Evolutionary conservation across 2,329 filamentous ascomycete genomes (phyloP), one percentile per base, ranked within the genome.

Genomic region (Colletotrichum graminicola): DNA sequence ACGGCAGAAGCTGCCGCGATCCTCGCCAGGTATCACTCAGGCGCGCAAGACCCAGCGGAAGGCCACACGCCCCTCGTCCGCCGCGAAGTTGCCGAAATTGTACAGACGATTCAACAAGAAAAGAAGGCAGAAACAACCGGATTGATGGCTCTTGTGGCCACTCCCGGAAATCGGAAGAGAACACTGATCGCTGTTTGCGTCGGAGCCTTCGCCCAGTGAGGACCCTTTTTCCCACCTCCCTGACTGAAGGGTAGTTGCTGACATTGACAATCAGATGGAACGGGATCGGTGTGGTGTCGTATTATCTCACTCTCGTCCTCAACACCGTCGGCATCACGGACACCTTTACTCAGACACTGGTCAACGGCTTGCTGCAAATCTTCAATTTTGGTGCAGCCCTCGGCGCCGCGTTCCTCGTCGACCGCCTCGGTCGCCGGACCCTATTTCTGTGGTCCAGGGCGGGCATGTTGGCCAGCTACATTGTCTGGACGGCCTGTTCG

Each of bases 11-110:
- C 88, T 5, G 77, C 83, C 3, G 73, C 78, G 0, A 83, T 88
- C 1, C 82, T 90, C 5, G 79, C 82, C 39, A 82, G 86, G 66
- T 84, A 83, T 68, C 88, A 89, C 72, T 85, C 83, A 23, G 82
- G 84, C 49, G 51, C 21, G 0, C 23, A 34, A 11, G 41, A 49
- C 21, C 36, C 47, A 10, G 82, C 81, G 23, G 80, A 85, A 66
- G 73, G 69, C 26, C 75, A 80, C 56, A 79, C 61, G 5, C 66
- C 66, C 11, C 66, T 72, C 8, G 66, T 70, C 18, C 29, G 34
- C 6, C 59, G 56, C 10, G 66, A 72, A 26, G 34, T 70, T 2
- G 47, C 62, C 11, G 73, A 74, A 54, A 74, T 74, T 23, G 51
- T 45, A 14, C 52, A 52, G 14, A 63, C 72, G 6, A 69, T 74